Evolutionary conservation across 306 rosid genomes (phyloP).

Genomic region (Malus sieversii): DNA sequence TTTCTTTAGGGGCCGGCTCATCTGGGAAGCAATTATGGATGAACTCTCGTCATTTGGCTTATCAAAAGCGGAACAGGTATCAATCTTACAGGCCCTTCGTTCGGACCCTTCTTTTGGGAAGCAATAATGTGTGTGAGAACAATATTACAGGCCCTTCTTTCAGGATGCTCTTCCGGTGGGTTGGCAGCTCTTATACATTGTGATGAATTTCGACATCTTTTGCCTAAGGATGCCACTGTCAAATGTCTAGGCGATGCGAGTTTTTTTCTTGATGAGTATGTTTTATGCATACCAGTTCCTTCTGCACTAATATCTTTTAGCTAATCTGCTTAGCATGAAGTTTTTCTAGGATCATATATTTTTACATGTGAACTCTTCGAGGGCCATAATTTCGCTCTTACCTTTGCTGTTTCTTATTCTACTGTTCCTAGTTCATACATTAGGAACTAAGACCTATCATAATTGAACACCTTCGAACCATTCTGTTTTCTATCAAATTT

Average conservation of each 20-base stretch:
- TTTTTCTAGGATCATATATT: neutral
- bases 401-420: neutral
- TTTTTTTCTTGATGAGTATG: slow-evolving; percentile 95
- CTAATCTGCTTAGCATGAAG: neutral
- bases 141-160: slow-evolving; percentile 73
- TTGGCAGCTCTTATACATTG: slow-evolving; percentile 91
- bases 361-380: neutral
- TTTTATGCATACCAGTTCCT: slow-evolving; percentile 19
- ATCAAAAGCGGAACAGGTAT: slow-evolving; percentile 71
- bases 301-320: slow-evolving; percentile 14
- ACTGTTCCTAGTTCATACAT: neutral
- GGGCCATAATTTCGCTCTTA: neutral
- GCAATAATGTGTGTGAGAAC: slow-evolving; percentile 16
- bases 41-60: slow-evolving; percentile 72
- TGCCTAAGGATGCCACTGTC: slow-evolving; percentile 53
- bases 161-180: slow-evolving; percentile 98
- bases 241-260: slow-evolving; percentile 96
- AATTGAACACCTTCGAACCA: neutral
- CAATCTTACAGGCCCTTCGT: slow-evolving; percentile 69
- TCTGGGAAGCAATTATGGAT: slow-evolving; percentile 77
- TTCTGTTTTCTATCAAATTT: neutral
- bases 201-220: slow-evolving; percentile 51
- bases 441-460: neutral
- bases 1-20: slow-evolving; percentile 88
- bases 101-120: slow-evolving; percentile 91